Evolutionary conservation across 1,284 basidiomycete species (phyloP).

Genomic region (Rhodofomes roseus): DNA sequence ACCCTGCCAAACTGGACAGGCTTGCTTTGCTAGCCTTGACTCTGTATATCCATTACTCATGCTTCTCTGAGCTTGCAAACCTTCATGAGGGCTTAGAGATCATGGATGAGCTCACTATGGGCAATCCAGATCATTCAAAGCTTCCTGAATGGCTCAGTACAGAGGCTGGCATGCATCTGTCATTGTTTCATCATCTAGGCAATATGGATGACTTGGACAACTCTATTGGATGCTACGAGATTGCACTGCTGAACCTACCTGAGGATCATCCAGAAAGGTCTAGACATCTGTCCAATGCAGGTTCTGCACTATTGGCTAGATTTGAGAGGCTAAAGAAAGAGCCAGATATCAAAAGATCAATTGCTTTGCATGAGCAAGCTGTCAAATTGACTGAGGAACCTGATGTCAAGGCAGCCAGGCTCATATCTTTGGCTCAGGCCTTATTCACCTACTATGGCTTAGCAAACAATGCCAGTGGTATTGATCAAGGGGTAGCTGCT

Average conservation of each 20-base stretch:
- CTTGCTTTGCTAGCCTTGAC: not conserved
- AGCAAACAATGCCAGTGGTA: not conserved
- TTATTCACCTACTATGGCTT: not conserved
- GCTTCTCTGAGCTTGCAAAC: not conserved
- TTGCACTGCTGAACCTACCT: not conserved
- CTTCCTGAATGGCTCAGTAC: not conserved
- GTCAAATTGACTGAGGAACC: not conserved
- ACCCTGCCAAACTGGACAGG: not conserved
- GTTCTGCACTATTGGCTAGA: not conserved
- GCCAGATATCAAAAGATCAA: not conserved
- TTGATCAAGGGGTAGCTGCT: not conserved
- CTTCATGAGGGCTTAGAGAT: not conserved
- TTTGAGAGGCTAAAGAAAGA: not conserved
- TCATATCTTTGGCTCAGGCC: not conserved
- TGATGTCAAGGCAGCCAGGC: not conserved
- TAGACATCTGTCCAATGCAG: not conserved
- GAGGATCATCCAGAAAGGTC: not conserved
- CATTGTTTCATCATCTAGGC: not conserved
- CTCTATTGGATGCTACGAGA: not conserved
- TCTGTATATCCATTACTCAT: not conserved
- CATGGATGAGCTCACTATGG: not conserved
- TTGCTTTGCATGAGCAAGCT: not conserved
- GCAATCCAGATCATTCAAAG: not conserved
- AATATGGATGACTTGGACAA: not conserved
- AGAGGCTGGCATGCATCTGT: not conserved